phyloP scores from a whole-genome alignment of 257 asterid species.

The Linderniella brevidens region DNA sequence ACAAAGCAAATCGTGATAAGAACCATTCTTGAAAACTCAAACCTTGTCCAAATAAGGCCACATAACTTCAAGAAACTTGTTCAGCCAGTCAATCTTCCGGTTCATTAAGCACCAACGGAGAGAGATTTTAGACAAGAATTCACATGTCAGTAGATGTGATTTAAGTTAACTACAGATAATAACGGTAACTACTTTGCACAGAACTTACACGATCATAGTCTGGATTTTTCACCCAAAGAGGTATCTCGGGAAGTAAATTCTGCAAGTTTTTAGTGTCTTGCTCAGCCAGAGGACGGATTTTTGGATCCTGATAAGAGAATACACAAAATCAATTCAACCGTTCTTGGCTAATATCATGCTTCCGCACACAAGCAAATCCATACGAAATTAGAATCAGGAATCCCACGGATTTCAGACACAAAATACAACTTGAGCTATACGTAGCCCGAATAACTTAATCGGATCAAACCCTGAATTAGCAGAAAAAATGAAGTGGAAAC shows the following conservation, averaged over 20 bases:
- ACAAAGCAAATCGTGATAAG: background rate
- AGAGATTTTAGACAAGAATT: constrained; percentile 3
- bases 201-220: constrained; percentile 89
- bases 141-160: too few relatives aligned
- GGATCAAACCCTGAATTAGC: too few relatives aligned
- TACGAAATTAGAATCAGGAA: too few relatives aligned
- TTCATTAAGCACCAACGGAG: constrained; percentile 3
- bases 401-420: too few relatives aligned
- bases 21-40: constrained; percentile 1
- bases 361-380: background rate
- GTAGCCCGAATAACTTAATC: too few relatives aligned
- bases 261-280: constrained; percentile 50
- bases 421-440: too few relatives aligned
- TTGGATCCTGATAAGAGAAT: constrained; percentile 57
- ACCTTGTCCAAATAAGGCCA: constrained; percentile 85
- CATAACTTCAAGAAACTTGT: constrained; percentile 46
- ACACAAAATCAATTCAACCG: background rate
- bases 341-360: background rate
- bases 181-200: constrained; percentile 4
- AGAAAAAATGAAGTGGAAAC: too few relatives aligned
- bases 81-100: constrained; percentile 55
- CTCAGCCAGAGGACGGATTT: constrained; percentile 68
- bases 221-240: constrained; percentile 84
- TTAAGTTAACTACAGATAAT: too few relatives aligned
- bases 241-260: constrained; percentile 70